A percentile compares a stretch with the other conserved stretches of the same genome.
phyloP scores from a whole-genome alignment of 768 basidiomycete genomes.

The Saitozyma podzolica region DNA sequence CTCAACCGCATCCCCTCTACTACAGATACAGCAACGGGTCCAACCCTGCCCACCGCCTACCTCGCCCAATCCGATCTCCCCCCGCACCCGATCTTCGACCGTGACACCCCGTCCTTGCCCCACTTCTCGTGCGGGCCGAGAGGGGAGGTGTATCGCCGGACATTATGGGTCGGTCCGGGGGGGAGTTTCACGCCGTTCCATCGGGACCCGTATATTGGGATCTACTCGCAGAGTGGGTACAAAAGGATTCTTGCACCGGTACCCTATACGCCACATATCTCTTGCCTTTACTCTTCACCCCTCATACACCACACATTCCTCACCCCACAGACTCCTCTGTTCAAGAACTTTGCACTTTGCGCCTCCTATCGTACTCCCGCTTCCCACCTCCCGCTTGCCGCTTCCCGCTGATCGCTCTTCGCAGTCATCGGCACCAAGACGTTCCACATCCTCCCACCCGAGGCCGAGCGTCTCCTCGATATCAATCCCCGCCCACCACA shows the following conservation, averaged over 20 bases:
- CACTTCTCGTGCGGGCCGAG: conserved; percentile 31
- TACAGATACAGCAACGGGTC: conserved; percentile 8
- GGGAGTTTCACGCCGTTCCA: conserved; percentile 48
- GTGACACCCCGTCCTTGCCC: conserved; percentile 28
- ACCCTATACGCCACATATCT: not conserved
- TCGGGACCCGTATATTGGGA: conserved; percentile 45
- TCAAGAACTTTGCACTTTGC: no score
- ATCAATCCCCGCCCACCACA: conserved; percentile 26
- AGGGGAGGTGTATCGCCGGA: conserved; percentile 38
- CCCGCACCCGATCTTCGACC: conserved; percentile 15
- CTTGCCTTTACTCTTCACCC: no score
- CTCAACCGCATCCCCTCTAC: conserved; percentile 33
- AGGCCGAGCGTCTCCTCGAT: conserved; percentile 26
- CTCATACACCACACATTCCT: no score
- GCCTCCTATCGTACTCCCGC: no score
- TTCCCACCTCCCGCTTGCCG: no score
- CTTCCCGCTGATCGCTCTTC: not conserved
- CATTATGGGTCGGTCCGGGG: conserved; percentile 47
- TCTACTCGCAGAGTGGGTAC: conserved; percentile 44
- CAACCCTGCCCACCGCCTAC: conserved; percentile 33
- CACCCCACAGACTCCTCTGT: no score
- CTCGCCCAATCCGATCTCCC: conserved; percentile 49
- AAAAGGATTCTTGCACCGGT: not conserved
- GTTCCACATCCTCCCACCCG: conserved; percentile 42
- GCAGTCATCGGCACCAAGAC: conserved; percentile 43